Percentiles rank a stretch among this genome's conserved stretches.
Conservation (phyloP, 1,284 basidiomycete species). For the Mycosarcoma mackinlayi region DNA sequence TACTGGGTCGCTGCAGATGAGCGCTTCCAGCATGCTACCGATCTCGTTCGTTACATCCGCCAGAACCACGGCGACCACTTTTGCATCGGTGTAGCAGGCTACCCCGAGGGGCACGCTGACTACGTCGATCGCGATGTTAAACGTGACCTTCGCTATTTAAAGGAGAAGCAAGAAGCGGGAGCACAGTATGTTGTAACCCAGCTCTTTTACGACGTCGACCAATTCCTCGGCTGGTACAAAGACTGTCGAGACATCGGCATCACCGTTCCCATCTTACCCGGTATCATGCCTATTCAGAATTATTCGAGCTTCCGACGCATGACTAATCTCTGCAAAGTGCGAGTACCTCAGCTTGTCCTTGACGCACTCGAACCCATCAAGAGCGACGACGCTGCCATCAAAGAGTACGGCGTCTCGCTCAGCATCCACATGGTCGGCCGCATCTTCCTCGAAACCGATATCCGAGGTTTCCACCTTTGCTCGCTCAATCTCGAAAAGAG, state of each 20-base stretch:
- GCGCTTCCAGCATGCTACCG: constrained; percentile 85
- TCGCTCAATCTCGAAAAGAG: constrained; percentile 98
- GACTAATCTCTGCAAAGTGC: constrained; percentile 86
- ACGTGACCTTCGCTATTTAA: constrained; percentile 81
- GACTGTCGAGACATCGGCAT: constrained; percentile 75
- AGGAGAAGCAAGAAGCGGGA: constrained; percentile 91
- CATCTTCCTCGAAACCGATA: constrained; percentile 74
- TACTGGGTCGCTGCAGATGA: constrained; percentile 88
- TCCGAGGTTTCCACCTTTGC: constrained; percentile 91
- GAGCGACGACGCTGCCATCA: constrained; percentile 85
- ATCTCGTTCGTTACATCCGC: constrained; percentile 91
- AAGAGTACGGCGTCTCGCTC: constrained; percentile 78
- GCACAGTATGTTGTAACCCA: constrained; percentile 97
- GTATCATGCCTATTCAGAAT: constrained; percentile 98
- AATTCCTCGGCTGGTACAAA: constrained; percentile 54
- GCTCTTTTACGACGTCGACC: constrained; percentile 91
- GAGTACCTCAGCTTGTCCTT: constrained; percentile 79
- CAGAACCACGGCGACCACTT: constrained; percentile 86
- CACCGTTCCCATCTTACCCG: constrained; percentile 88
- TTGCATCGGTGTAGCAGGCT: constrained; percentile 92
- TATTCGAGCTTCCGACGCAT: constrained; percentile 91
- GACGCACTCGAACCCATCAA: constrained; percentile 79
- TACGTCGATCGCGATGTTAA: constrained; percentile 75
- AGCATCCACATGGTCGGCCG: constrained; percentile 77
- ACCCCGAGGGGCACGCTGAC: constrained; percentile 85